Conservation (phyloP, 495 filamentous ascomycete genomes). For the Penicillium cinerascens region DNA sequence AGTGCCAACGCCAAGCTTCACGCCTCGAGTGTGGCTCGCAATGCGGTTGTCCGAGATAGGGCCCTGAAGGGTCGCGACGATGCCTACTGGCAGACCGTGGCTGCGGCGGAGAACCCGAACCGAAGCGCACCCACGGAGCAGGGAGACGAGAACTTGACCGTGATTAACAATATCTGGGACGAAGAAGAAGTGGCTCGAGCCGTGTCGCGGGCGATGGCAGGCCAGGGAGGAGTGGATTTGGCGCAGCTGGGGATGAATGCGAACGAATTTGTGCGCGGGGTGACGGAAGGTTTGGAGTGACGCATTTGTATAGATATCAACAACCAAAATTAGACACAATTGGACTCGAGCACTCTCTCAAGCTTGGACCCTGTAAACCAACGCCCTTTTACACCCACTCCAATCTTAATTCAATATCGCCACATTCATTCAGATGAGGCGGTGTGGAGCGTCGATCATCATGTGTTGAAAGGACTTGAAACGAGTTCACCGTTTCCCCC, state of each 20-base stretch:
- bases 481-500: conserved; percentile 21
- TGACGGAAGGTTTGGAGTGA: conserved; percentile 39
- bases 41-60: conserved; percentile 56
- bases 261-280: conserved; percentile 42
- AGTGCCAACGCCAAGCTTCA: conserved; percentile 48
- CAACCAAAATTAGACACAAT: background rate
- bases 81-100: conserved; percentile 55
- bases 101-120: conserved; percentile 33
- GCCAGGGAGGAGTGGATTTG: conserved; percentile 47
- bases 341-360: background rate
- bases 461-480: conserved; percentile 17
- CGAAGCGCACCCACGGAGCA: conserved; percentile 23
- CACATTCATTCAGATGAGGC: conserved; percentile 18
- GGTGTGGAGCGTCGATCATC: conserved; percentile 31
- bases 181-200: conserved; percentile 55
- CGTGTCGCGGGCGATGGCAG: conserved; percentile 47
- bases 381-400: background rate
- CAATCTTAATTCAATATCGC: background rate
- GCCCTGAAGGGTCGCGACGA: conserved; percentile 52
- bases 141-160: conserved; percentile 7
- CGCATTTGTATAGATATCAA: background rate
- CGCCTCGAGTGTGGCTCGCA: conserved; percentile 52
- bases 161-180: conserved; percentile 44
- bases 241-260: conserved; percentile 42
- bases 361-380: background rate